These are phyloP conservation scores for Talaromyces sp. DNA, from an alignment of 2,329 filamentous ascomycete species.

Conservation along the genomic window DNA sequence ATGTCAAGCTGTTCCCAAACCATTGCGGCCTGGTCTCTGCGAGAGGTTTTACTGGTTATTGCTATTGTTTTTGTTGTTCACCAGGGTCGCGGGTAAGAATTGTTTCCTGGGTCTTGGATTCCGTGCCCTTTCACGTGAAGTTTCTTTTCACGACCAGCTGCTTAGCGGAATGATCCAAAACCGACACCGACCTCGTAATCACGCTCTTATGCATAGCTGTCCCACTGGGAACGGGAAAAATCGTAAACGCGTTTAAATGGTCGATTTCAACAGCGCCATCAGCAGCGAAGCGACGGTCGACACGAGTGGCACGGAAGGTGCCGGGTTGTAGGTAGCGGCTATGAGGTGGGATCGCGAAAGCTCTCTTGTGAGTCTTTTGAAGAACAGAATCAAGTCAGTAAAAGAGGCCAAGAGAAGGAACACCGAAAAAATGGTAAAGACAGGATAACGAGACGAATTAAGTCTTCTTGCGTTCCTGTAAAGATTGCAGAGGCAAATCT, in stretches of 20 bases:
- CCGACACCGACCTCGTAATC: conserved; percentile 5
- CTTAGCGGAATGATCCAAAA: conserved; percentile 3
- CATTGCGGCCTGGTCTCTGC: conserved; percentile 28
- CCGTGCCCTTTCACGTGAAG: conserved; percentile 1
- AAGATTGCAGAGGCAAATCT: neutral
- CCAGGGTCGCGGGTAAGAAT: neutral
- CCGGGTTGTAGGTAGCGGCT: neutral
- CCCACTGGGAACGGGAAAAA: neutral
- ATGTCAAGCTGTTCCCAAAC: conserved; percentile 54
- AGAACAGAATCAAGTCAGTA: neutral
- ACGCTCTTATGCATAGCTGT: conserved; percentile 11
- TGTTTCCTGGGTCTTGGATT: neutral
- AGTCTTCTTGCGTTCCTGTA: neutral
- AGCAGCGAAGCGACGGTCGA: neutral
- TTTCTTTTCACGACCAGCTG: neutral
- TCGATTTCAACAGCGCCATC: neutral
- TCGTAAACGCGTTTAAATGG: neutral
- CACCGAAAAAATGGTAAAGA: neutral
- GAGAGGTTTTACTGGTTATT: neutral
- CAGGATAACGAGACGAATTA: neutral
- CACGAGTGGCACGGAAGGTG: neutral
- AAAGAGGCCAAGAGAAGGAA: neutral
- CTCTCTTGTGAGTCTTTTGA: neutral
- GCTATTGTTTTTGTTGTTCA: neutral
- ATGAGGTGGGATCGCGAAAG: neutral